Evolutionary conservation across 306 rosid genomes (phyloP).

Genomic region (Adenanthera pavonina): DNA sequence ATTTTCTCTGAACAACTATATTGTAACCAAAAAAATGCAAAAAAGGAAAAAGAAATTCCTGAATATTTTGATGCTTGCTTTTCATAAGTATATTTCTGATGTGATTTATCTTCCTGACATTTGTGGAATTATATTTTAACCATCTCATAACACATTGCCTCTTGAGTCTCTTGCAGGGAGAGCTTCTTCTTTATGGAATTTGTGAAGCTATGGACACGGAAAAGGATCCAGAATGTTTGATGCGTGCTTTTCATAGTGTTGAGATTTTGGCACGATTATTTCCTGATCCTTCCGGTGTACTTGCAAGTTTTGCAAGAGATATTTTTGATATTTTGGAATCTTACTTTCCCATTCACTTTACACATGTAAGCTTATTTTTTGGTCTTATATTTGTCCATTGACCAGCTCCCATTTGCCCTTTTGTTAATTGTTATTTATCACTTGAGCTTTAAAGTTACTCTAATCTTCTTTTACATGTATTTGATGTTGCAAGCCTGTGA

Average conservation of each 20-base stretch:
- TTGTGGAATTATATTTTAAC: neutral
- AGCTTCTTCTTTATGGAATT: constrained; percentile 69
- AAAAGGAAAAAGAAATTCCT: constrained; percentile 11
- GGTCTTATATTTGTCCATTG: constrained; percentile 24
- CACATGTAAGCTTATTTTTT: constrained; percentile 75
- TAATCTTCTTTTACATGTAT: constrained; percentile 18
- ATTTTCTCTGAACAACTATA: constrained; percentile 41
- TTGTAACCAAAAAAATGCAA: constrained; percentile 3
- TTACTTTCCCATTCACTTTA: constrained; percentile 97
- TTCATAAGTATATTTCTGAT: neutral
- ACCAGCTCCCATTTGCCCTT: constrained; percentile 28
- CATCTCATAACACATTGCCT: constrained; percentile 23
- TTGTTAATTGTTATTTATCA: constrained; percentile 24
- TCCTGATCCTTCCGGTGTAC: constrained; percentile 80
- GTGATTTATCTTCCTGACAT: neutral
- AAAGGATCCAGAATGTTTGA: constrained; percentile 91
- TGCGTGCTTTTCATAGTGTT: constrained; percentile 70
- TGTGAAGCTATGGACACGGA: constrained; percentile 90
- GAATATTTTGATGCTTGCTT: neutral
- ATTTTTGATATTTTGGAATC: constrained; percentile 77
- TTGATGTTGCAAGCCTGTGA: constrained; percentile 17
- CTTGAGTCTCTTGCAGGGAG: constrained; percentile 68
- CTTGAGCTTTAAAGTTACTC: constrained; percentile 21
- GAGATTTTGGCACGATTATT: constrained; percentile 63
- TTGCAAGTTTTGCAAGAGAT: constrained; percentile 65